Evolutionary conservation across 257 asterid genomes (phyloP), one percentile per base, ranked within the genome.

Genomic region (Primulina eburnea): DNA sequence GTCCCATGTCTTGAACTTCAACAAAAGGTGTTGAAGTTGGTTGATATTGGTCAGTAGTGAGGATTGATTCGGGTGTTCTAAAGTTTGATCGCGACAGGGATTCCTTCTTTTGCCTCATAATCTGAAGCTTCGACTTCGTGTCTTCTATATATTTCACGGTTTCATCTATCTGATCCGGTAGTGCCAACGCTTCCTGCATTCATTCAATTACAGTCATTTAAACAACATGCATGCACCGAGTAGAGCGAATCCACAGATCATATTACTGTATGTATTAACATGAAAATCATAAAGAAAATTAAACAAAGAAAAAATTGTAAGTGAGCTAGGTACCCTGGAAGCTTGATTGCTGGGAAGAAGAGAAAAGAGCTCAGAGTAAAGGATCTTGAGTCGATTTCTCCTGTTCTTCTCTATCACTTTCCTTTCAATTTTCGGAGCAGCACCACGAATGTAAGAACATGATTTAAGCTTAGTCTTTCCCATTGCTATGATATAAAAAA

Each of bases 91-190:
- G 60, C 37, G 72, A 34, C 26, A 78, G 50, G n/a, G 67, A 29
- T 32, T 84, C 82, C 69, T 79, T 75, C 74, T 73, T 64, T 50
- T 64, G 58, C 73, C 70, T 80, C 52, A 43, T 43, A n/a, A 74
- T 56, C 72, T 87, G 84, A 53, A 87, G 5, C 78, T 70, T 82
- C 32, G 1, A 64, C 50, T 71, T 72, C 76, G 68, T 37, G 59
- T 18, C 61, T 57, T 77, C 77, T 29, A 84, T 77, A 76, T 87
- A 65, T 2, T 64, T 70, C 52, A 73, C 78, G 6, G 79, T 84
- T 80, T 80, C 87, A 20, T 79, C 81, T 55, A 87, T 72, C 73
- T 82, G 88, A 52, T 87, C 86, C 0, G 84, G 85, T 47, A 87
- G 61, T 43, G 83, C 21, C 78, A 74, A 65, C 75, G 21, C 69